Evolutionary conservation across 164 flowering plant genomes (phyloP).

Genomic region (Cinnamomum micranthum): DNA sequence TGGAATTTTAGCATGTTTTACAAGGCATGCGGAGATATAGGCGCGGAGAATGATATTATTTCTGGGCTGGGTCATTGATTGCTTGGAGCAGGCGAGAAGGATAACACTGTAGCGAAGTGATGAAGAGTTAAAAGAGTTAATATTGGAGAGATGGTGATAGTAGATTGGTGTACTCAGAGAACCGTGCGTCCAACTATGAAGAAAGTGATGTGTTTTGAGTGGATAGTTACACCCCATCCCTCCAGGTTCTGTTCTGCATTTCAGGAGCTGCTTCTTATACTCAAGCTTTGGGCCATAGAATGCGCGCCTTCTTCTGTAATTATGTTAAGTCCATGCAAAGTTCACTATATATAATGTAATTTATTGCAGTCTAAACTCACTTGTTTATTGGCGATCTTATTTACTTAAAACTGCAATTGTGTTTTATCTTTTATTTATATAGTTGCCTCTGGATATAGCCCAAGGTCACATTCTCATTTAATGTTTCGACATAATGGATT

Average conservation of each 20-base stretch:
- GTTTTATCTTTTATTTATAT: too few relatives aligned
- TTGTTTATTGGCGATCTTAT: too few relatives aligned
- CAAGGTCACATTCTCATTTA: too few relatives aligned
- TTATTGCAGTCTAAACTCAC: too few relatives aligned
- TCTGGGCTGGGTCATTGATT: conserved; percentile 27
- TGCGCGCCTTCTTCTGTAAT: too few relatives aligned
- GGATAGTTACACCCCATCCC: conserved; percentile 27
- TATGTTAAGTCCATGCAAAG: too few relatives aligned
- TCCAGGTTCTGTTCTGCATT: too few relatives aligned
- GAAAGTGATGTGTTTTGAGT: conserved; percentile 39
- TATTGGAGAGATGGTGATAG: conserved; percentile 25
- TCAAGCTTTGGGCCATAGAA: too few relatives aligned
- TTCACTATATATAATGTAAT: too few relatives aligned
- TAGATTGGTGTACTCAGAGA: conserved; percentile 43
- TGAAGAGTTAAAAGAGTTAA: conserved; percentile 14
- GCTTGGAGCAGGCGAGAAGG: conserved; percentile 22
- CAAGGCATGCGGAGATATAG: conserved; percentile 3
- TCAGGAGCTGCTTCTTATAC: background rate
- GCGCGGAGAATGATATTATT: conserved; percentile 18
- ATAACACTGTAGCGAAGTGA: conserved; percentile 1
- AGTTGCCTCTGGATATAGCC: too few relatives aligned
- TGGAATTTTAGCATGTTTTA: conserved; percentile 24
- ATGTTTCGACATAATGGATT: too few relatives aligned
- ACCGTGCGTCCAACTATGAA: conserved; percentile 36
- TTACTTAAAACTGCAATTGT: too few relatives aligned